Evolutionary conservation across 2,329 filamentous ascomycete species (phyloP).

Genomic region (Cladophialophora chaetospira): DNA sequence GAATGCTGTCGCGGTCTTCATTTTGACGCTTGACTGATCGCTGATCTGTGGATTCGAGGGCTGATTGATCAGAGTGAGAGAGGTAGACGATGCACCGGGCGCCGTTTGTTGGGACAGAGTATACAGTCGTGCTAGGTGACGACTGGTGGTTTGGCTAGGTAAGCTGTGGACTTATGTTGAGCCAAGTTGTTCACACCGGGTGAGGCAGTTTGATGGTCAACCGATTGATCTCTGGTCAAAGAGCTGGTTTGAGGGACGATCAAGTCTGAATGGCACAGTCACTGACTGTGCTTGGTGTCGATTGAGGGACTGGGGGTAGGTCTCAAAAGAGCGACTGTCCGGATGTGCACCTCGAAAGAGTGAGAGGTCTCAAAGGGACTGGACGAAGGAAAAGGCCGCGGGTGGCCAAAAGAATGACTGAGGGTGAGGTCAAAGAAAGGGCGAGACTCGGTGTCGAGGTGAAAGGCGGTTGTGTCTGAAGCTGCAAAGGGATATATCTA

Average conservation of each 20-base stretch:
- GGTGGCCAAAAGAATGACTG: slow-evolving; percentile 21
- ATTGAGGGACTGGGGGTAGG: slow-evolving; percentile 7
- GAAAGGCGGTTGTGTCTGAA: neutral
- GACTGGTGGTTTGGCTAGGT: slow-evolving; percentile 6
- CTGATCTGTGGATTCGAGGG: neutral
- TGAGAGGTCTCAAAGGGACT: slow-evolving; percentile 24
- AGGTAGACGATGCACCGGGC: slow-evolving; percentile 24
- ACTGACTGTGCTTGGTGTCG: slow-evolving; percentile 24
- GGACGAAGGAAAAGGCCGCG: slow-evolving; percentile 21
- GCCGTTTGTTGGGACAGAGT: neutral
- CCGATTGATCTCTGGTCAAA: slow-evolving; percentile 25
- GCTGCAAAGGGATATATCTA: slow-evolving; percentile 8
- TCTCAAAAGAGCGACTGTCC: slow-evolving; percentile 23
- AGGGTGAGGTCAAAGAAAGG: slow-evolving; percentile 12
- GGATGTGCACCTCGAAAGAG: slow-evolving; percentile 24
- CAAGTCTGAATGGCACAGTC: slow-evolving; percentile 22
- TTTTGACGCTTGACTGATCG: slow-evolving; percentile 21
- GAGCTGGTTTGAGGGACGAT: slow-evolving; percentile 23
- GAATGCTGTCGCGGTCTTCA: slow-evolving; percentile 28
- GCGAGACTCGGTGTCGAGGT: slow-evolving; percentile 10
- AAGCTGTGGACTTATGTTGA: slow-evolving; percentile 21
- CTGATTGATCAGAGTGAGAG: slow-evolving; percentile 25
- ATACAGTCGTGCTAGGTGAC: slow-evolving; percentile 11
- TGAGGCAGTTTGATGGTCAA: slow-evolving; percentile 21
- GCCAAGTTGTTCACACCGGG: slow-evolving; percentile 27